Conservation (phyloP, 805 yeast genomes). For the Candida xiaguanensis region DNA sequence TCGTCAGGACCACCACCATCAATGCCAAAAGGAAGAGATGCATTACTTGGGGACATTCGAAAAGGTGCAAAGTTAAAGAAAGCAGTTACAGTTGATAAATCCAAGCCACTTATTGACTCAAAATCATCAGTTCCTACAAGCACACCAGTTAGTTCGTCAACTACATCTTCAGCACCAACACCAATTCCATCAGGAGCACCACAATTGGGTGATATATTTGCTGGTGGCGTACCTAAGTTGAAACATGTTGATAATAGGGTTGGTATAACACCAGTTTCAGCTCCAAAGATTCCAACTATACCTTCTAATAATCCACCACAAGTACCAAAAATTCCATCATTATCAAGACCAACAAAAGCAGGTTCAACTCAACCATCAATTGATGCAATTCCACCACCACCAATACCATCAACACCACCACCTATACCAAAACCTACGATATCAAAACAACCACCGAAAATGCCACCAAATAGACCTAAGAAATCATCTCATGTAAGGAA, state of each 20-base stretch:
- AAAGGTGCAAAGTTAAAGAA: conserved; percentile 46
- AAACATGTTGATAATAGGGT: conserved; percentile 39
- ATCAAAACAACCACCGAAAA: conserved; percentile 20
- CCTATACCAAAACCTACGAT: background rate
- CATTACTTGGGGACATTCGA: conserved; percentile 76
- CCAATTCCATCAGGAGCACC: conserved; percentile 38
- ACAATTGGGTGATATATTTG: conserved; percentile 64
- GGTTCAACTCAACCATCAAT: conserved; percentile 14
- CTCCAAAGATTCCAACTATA: conserved; percentile 33
- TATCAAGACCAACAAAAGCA: conserved; percentile 11
- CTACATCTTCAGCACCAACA: conserved; percentile 10
- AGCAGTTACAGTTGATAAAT: conserved; percentile 42
- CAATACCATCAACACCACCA: conserved; percentile 6
- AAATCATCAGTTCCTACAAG: conserved; percentile 35
- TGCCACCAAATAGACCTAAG: conserved; percentile 40
- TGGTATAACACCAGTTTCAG: conserved; percentile 32
- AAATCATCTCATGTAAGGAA: conserved; percentile 33
- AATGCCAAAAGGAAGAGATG: conserved; percentile 34
- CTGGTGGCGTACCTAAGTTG: conserved; percentile 77
- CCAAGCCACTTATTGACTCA: conserved; percentile 56
- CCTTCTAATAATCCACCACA: conserved; percentile 1
- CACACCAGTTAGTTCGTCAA: conserved; percentile 15
- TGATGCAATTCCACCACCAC: conserved; percentile 11
- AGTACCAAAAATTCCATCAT: conserved; percentile 5
- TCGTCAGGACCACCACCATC: conserved; percentile 22